Evolutionary conservation across 768 basidiomycete species (phyloP).

Genomic region (Leccinum longicurvipes): DNA sequence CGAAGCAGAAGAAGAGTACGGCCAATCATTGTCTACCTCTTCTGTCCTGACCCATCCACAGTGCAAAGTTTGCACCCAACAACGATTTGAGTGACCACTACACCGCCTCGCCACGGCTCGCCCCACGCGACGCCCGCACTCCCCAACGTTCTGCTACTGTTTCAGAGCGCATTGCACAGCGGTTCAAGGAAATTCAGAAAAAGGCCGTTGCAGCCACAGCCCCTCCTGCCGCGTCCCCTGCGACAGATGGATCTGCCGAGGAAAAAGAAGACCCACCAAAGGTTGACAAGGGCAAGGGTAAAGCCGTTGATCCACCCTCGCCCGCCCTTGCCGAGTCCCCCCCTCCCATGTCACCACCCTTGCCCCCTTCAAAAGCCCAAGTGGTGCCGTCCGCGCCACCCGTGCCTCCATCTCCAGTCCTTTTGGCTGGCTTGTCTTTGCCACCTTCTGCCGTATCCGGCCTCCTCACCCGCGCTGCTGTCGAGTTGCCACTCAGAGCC

Average conservation of each 20-base stretch:
- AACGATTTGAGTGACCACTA: conserved; percentile 63
- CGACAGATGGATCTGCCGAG: conserved; percentile 22
- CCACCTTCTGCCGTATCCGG: conserved; percentile 61
- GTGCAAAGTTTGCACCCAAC: conserved; percentile 85
- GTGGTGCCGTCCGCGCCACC: conserved; percentile 36
- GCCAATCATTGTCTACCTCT: conserved; percentile 7
- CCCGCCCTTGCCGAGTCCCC: conserved; percentile 46
- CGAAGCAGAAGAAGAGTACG: conserved; percentile 92
- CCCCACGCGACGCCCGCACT: conserved; percentile 51
- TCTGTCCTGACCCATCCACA: conserved; percentile 31
- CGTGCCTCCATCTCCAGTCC: conserved; percentile 50
- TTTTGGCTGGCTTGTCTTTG: conserved; percentile 74
- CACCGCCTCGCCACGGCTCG: conserved; percentile 72
- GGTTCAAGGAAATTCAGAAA: conserved; percentile 76
- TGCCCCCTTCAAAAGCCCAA: conserved; percentile 46
- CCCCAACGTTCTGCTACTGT: conserved; percentile 73
- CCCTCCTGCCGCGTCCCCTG: conserved; percentile 26
- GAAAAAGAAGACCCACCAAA: conserved; percentile 41
- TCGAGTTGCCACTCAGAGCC: conserved; percentile 65
- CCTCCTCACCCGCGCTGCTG: conserved; percentile 67
- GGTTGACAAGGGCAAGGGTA: conserved; percentile 84
- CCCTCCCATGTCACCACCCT: conserved; percentile 58
- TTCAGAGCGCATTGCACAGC: conserved; percentile 81
- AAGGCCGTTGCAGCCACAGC: conserved; percentile 38
- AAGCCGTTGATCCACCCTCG: conserved; percentile 44